Evolutionary conservation across 768 basidiomycete genomes (phyloP).

Genomic region (Tubosaeta sp.): DNA sequence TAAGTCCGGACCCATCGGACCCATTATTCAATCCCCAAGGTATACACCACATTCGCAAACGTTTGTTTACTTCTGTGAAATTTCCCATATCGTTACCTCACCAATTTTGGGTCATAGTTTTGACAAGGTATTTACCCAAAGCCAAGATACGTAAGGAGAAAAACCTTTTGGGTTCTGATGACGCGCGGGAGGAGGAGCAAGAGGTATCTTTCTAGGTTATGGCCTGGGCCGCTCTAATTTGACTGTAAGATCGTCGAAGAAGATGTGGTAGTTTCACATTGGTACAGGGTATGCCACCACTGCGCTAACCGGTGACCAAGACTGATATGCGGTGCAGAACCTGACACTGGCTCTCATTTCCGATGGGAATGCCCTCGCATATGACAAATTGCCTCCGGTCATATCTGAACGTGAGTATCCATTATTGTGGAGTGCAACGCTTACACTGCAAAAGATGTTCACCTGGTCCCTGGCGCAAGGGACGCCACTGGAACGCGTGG

Average conservation of each 20-base stretch:
- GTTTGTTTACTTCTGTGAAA: conserved; percentile 39
- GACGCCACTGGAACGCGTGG: conserved; percentile 64
- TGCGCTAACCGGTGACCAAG: neutral
- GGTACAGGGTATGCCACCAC: conserved; percentile 57
- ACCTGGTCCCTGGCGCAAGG: conserved; percentile 53
- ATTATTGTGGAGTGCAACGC: neutral
- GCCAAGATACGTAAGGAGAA: conserved; percentile 75
- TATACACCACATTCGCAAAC: conserved; percentile 70
- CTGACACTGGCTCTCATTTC: conserved; percentile 83
- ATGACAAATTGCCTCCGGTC: conserved; percentile 53
- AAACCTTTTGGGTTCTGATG: conserved; percentile 60
- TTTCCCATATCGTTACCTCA: conserved; percentile 1
- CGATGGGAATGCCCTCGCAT: conserved; percentile 54
- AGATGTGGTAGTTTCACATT: conserved; percentile 75
- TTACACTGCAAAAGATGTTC: conserved; percentile 48
- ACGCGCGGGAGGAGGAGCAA: conserved; percentile 33
- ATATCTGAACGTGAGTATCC: conserved; percentile 54
- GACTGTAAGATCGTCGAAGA: conserved; percentile 31
- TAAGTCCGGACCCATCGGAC: conserved; percentile 59
- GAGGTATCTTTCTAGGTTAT: conserved; percentile 39
- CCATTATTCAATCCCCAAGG: conserved; percentile 47
- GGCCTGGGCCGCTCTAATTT: conserved; percentile 10
- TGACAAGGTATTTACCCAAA: conserved; percentile 81
- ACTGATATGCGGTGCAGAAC: conserved; percentile 48
- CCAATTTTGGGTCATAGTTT: conserved; percentile 41